Evolutionary conservation across 176 grass and related monocot genomes (phyloP).

Genomic region (Oryza meyeriana): DNA sequence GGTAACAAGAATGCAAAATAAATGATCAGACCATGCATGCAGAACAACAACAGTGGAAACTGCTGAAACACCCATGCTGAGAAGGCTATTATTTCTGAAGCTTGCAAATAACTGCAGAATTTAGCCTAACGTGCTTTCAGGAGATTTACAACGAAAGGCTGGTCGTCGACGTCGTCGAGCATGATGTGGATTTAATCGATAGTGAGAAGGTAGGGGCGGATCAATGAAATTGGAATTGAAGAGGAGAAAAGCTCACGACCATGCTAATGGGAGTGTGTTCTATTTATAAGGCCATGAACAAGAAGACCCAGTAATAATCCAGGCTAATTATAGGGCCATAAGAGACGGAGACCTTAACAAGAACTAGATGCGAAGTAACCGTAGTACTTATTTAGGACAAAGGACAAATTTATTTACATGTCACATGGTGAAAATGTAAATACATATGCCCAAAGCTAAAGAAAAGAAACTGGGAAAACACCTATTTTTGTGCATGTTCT

Average conservation of each 20-base stretch:
- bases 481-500: slow-evolving; percentile 46
- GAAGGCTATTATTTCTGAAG: neutral
- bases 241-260: neutral
- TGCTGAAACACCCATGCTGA: neutral
- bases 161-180: slow-evolving; percentile 30
- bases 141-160: slow-evolving; percentile 33
- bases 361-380: slow-evolving; percentile 31
- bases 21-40: slow-evolving; percentile 8
- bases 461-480: slow-evolving; percentile 16
- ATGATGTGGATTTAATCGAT: slow-evolving; percentile 4
- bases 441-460: neutral
- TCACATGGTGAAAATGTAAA: slow-evolving; percentile 15
- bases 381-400: slow-evolving; percentile 43
- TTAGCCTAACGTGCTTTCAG: neutral
- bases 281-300: slow-evolving; percentile 53
- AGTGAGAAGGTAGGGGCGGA: neutral
- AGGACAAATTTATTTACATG: slow-evolving; percentile 20
- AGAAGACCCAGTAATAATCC: slow-evolving; percentile 14
- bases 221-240: neutral
- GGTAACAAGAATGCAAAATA: neutral
- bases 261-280: slow-evolving; percentile 27
- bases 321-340: slow-evolving; percentile 44
- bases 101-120: neutral
- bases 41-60: neutral
- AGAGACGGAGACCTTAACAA: slow-evolving; percentile 33